These are phyloP conservation scores for Cyberlindnera meyerae DNA, from an alignment of 805 yeast species.

Conservation along the genomic window DNA sequence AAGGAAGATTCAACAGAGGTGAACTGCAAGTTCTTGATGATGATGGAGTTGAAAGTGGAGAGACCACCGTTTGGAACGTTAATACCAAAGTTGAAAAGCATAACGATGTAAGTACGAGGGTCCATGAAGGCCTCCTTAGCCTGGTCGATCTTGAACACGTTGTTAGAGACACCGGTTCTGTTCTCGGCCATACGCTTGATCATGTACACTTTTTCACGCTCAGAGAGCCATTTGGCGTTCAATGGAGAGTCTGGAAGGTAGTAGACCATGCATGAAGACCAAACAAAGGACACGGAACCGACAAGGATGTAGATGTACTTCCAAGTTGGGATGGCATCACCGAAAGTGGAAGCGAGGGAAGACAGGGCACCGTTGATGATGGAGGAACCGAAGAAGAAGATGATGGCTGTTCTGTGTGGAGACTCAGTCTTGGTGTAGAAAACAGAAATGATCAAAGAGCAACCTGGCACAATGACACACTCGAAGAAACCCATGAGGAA, in stretches of 20 bases:
- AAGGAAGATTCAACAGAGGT: constrained; percentile 22
- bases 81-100: constrained; percentile 29
- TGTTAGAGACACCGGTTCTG: constrained; percentile 40
- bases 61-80: constrained; percentile 34
- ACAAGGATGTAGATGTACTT: constrained; percentile 44
- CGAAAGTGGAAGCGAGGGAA: constrained; percentile 37
- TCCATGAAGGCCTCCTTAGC: constrained; percentile 40
- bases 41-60: constrained; percentile 25
- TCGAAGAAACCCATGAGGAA: constrained; percentile 43
- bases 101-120: constrained; percentile 30
- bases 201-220: constrained; percentile 40
- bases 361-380: constrained; percentile 33
- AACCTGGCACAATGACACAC: constrained; percentile 35
- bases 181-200: constrained; percentile 37
- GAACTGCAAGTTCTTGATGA: constrained; percentile 23
- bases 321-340: constrained; percentile 37
- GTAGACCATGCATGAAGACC: constrained; percentile 29
- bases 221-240: constrained; percentile 39
- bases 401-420: constrained; percentile 39
- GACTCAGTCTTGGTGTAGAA: constrained; percentile 35
- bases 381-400: constrained; percentile 36
- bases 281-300: constrained; percentile 42
- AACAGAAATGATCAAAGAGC: constrained; percentile 38
- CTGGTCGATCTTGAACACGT: constrained; percentile 36
- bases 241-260: constrained; percentile 50